Evolutionary conservation across 345 rosid genomes (phyloP).

Genomic region (Garcia nutans): DNA sequence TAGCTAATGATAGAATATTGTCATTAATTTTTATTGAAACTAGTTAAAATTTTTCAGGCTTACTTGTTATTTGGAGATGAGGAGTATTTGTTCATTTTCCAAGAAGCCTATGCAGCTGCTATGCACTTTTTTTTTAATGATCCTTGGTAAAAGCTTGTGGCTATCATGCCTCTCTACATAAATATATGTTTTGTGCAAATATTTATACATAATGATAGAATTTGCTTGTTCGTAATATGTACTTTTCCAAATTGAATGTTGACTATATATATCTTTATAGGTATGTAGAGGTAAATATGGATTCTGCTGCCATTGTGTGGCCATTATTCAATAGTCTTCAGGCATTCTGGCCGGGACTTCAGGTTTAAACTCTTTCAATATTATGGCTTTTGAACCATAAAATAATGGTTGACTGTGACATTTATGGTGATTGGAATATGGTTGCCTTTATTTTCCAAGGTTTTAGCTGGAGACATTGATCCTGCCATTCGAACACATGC

Average conservation of each 20-base stretch:
- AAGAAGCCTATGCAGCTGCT: conserved; percentile 89
- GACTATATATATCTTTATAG: conserved; percentile 38
- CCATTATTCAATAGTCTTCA: conserved; percentile 95
- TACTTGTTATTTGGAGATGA: conserved; percentile 93
- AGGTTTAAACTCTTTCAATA: conserved; percentile 43
- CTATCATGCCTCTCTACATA: conserved; percentile 24
- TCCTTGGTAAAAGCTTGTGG: conserved; percentile 77
- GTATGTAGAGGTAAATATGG: conserved; percentile 99
- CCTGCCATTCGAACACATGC: conserved; percentile 96
- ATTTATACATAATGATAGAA: too few species aligned
- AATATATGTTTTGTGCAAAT: conserved; percentile 19
- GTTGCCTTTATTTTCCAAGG: conserved; percentile 46
- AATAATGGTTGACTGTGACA: not conserved
- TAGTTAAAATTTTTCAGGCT: conserved; percentile 54
- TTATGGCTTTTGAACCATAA: conserved; percentile 1
- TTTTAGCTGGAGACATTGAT: conserved; percentile 90
- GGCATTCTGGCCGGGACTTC: conserved; percentile 99
- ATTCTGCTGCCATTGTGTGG: conserved; percentile 96
- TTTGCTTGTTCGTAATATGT: too few species aligned
- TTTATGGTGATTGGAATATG: not conserved
- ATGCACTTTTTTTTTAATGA: conserved; percentile 89
- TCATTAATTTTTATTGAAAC: conserved; percentile 3
- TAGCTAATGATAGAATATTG: not conserved
- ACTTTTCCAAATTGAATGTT: too few species aligned
- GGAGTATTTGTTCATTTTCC: conserved; percentile 85